Evolutionary conservation across 768 basidiomycete species (phyloP).

Genomic region (Mycena rebaudengoi): DNA sequence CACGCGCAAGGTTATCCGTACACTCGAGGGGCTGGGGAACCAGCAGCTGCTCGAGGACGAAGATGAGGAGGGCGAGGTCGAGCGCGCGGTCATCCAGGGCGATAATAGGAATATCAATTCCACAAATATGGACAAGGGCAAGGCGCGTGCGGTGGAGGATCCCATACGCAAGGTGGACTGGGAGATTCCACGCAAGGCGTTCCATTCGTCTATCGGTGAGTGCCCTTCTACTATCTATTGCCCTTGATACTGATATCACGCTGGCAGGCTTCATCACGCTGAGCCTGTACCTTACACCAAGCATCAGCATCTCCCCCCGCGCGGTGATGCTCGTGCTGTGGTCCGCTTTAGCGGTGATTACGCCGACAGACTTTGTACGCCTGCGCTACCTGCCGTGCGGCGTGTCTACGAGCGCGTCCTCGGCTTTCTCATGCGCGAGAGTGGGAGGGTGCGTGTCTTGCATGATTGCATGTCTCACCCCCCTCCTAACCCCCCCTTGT

Average conservation of each 20-base stretch:
- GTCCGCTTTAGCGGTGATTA: conserved; percentile 70
- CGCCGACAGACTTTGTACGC: conserved; percentile 80
- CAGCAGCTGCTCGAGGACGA: conserved; percentile 20
- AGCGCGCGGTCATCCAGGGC: conserved; percentile 33
- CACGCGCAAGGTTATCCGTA: conserved; percentile 57
- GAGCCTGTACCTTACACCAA: conserved; percentile 61
- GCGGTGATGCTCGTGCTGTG: conserved; percentile 70
- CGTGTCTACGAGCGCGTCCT: conserved; percentile 72
- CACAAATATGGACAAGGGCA: too few relatives aligned
- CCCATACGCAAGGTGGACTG: conserved; percentile 68
- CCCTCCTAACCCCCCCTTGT: neutral
- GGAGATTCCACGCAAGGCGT: conserved; percentile 88
- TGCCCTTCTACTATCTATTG: conserved; percentile 43
- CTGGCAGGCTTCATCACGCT: conserved; percentile 68
- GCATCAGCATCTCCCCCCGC: conserved; percentile 49
- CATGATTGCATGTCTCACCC: too few relatives aligned
- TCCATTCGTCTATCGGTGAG: conserved; percentile 91
- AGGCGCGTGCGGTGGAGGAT: conserved; percentile 14
- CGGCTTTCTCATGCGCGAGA: conserved; percentile 91
- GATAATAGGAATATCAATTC: conserved; percentile 24
- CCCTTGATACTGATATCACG: too few relatives aligned
- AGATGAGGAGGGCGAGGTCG: conserved; percentile 36
- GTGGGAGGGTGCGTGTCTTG: conserved; percentile 69
- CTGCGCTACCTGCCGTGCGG: conserved; percentile 71
- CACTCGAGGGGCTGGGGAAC: conserved; percentile 56